Percentiles rank a stretch among this genome's conserved stretches.
Evolutionary conservation across 2,329 filamentous ascomycete genomes (phyloP).

Genomic region (Pseudogymnoascus sp.): DNA sequence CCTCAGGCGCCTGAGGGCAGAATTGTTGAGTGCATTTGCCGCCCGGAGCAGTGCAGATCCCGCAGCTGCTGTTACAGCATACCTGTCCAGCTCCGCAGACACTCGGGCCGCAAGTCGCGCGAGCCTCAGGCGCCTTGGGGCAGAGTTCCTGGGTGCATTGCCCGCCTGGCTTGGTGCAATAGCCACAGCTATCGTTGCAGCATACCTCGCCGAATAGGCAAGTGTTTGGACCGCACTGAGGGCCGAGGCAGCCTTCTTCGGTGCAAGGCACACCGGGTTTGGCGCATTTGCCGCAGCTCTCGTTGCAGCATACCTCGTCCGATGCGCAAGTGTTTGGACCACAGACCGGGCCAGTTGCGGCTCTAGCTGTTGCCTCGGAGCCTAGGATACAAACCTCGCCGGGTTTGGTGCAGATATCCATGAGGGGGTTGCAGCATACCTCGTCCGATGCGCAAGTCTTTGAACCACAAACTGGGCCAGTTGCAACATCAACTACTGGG

Average conservation of each 20-base stretch:
- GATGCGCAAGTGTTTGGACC: neutral
- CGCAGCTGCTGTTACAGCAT: neutral
- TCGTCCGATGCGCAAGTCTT: neutral
- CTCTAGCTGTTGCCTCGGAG: neutral
- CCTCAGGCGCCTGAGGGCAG: neutral
- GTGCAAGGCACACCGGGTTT: conserved; percentile 13
- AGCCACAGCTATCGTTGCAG: neutral
- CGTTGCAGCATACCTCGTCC: conserved; percentile 21
- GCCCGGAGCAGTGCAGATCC: neutral
- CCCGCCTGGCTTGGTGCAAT: neutral
- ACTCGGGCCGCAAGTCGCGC: neutral
- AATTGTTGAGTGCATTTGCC: neutral
- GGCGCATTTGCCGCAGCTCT: conserved; percentile 16
- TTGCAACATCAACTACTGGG: neutral
- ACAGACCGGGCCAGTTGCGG: neutral
- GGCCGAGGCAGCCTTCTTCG: conserved; percentile 13
- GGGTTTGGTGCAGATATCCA: neutral
- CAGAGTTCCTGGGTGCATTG: neutral
- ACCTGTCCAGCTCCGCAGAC: neutral
- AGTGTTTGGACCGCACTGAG: neutral
- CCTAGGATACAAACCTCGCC: neutral
- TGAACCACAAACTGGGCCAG: neutral
- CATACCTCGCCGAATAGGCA: neutral
- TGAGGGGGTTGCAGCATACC: neutral
- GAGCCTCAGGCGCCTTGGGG: neutral